These are phyloP conservation scores for Metschnikowia cubensis DNA, from an alignment of 805 yeast genomes.

Conservation along the genomic window DNA sequence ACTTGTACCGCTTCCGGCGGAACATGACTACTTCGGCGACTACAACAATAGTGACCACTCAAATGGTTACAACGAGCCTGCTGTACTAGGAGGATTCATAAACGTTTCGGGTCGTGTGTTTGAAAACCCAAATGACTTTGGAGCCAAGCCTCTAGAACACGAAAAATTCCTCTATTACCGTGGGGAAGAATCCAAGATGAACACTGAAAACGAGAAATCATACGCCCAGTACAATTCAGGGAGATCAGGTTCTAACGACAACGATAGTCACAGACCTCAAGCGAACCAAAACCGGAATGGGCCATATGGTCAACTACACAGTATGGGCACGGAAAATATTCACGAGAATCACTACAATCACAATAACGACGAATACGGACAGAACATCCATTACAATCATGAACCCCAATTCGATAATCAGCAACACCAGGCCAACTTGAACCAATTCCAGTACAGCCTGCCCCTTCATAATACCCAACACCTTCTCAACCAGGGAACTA, in stretches of 20 bases:
- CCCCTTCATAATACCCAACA: background rate
- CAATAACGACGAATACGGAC: background rate
- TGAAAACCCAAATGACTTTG: conserved; percentile 5
- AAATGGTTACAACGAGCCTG: background rate
- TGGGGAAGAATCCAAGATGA: background rate
- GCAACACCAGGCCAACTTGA: background rate
- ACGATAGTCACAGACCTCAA: background rate
- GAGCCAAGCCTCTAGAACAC: background rate
- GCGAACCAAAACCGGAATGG: background rate
- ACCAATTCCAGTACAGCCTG: background rate
- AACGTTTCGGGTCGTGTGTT: conserved; percentile 11
- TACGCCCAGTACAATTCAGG: background rate
- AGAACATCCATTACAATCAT: background rate
- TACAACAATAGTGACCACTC: conserved; percentile 3
- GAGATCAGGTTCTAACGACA: background rate
- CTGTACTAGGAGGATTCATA: conserved; percentile 8
- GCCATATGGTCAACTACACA: background rate
- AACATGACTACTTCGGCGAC: conserved; percentile 17
- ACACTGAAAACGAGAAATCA: background rate
- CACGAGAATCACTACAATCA: background rate
- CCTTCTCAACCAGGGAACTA: background rate
- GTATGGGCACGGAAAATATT: background rate
- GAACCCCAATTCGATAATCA: background rate
- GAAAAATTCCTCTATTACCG: background rate
- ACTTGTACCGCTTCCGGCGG: conserved; percentile 15